Percentiles rank a stretch among this genome's conserved stretches.
These are phyloP conservation scores for Poa annua DNA, from an alignment of 176 grass and related monocot genomes.

Conservation along the genomic window DNA sequence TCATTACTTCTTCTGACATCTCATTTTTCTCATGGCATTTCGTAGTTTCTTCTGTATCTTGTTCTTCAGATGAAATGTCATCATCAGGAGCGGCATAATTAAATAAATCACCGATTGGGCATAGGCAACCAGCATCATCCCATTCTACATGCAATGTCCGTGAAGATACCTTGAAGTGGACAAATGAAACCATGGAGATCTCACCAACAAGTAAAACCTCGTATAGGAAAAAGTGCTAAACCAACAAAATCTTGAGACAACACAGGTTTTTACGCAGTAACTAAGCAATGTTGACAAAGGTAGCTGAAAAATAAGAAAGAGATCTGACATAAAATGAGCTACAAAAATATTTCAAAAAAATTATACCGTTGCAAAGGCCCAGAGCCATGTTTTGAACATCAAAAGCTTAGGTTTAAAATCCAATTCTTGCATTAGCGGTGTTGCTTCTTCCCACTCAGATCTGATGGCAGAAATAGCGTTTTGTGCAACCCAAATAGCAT, in stretches of 20 bases:
- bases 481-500: slow-evolving; percentile 86
- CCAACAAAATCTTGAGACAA: slow-evolving; percentile 16
- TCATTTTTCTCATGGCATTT: slow-evolving; percentile 36
- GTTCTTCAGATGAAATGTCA: slow-evolving; percentile 40
- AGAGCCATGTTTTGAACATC: slow-evolving; percentile 85
- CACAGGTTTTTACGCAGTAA: neutral
- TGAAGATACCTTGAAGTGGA: slow-evolving; percentile 70
- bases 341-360: neutral
- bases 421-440: slow-evolving; percentile 59
- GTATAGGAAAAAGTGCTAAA: neutral
- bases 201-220: slow-evolving; percentile 22
- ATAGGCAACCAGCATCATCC: slow-evolving; percentile 93
- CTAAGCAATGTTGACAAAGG: neutral
- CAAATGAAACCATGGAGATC: slow-evolving; percentile 29
- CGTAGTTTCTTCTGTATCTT: slow-evolving; percentile 44
- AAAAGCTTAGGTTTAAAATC: slow-evolving; percentile 70
- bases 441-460: slow-evolving; percentile 72
- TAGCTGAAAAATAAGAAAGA: neutral
- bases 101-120: slow-evolving; percentile 93
- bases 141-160: slow-evolving; percentile 91
- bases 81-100: slow-evolving; percentile 88
- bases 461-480: slow-evolving; percentile 52
- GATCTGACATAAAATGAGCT: neutral
- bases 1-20: slow-evolving; percentile 14
- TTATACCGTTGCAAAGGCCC: slow-evolving; percentile 82